Evolutionary conservation across 345 rosid genomes (phyloP).

Genomic region (Microcos paniculata): DNA sequence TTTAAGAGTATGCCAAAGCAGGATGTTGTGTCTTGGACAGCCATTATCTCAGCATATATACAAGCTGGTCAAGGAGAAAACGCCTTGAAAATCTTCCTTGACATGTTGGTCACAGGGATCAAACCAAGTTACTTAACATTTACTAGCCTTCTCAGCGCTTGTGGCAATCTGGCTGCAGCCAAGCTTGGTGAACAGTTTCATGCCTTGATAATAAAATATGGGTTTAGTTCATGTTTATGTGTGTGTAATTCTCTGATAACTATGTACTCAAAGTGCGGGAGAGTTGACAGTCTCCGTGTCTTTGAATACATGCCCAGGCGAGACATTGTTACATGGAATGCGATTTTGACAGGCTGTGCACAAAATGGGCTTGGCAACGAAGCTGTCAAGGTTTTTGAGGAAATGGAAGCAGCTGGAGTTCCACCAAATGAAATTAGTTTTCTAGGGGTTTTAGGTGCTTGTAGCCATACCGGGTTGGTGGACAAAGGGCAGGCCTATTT

Average conservation of each 20-base stretch:
- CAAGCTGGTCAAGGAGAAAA: slow-evolving; percentile 25
- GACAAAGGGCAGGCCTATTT: slow-evolving; percentile 29
- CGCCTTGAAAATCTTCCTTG: slow-evolving; percentile 28
- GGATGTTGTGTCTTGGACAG: slow-evolving; percentile 29
- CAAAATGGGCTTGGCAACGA: slow-evolving; percentile 29
- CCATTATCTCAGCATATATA: slow-evolving; percentile 31
- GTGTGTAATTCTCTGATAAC: slow-evolving; percentile 32
- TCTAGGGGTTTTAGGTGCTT: slow-evolving; percentile 25
- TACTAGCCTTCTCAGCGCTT: slow-evolving; percentile 30
- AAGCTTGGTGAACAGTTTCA: slow-evolving; percentile 34
- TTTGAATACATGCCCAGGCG: slow-evolving; percentile 21
- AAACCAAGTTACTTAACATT: slow-evolving; percentile 26
- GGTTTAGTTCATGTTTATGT: slow-evolving; percentile 22
- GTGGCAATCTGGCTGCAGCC: slow-evolving; percentile 23
- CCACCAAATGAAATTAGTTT: slow-evolving; percentile 30
- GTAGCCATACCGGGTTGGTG: slow-evolving; percentile 30
- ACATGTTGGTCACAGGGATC: slow-evolving; percentile 25
- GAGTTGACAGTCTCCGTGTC: slow-evolving; percentile 25
- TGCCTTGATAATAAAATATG: slow-evolving; percentile 25
- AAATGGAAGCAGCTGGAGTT: slow-evolving; percentile 25
- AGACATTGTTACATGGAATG: slow-evolving; percentile 35
- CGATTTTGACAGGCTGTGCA: slow-evolving; percentile 32
- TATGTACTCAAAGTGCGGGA: slow-evolving; percentile 29
- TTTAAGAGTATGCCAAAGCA: slow-evolving; percentile 22
- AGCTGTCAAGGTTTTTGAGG: slow-evolving; percentile 23